Evolutionary conservation across 2,329 filamentous ascomycete species (phyloP).

Genomic region (Coleophoma cylindrospora): DNA sequence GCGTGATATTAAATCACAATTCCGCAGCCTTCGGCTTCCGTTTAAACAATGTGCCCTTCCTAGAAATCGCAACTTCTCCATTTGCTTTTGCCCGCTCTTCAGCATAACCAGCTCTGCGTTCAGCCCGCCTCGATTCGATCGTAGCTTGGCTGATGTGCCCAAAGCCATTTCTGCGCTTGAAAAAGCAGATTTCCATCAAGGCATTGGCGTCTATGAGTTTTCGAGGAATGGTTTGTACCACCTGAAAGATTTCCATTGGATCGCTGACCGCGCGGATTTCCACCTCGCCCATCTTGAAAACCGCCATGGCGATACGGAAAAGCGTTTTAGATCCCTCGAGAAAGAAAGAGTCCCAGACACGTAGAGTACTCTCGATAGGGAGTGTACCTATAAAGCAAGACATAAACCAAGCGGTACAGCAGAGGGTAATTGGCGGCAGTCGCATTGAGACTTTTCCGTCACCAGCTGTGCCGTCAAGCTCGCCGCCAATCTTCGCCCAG

Average conservation of each 20-base stretch:
- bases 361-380: constrained; percentile 84
- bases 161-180: constrained; percentile 74
- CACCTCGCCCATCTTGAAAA: constrained; percentile 82
- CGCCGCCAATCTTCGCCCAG: constrained; percentile 82
- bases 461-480: constrained; percentile 47
- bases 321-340: constrained; percentile 93
- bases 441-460: constrained; percentile 35
- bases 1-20: background rate
- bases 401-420: constrained; percentile 97
- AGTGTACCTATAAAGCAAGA: constrained; percentile 90
- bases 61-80: background rate
- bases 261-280: constrained; percentile 77
- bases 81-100: constrained; percentile 22
- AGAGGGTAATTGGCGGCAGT: constrained; percentile 84
- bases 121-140: constrained; percentile 70
- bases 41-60: background rate
- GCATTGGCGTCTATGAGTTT: constrained; percentile 75
- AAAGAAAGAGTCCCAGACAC: constrained; percentile 94
- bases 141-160: constrained; percentile 75
- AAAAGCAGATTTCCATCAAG: constrained; percentile 72
- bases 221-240: constrained; percentile 83
- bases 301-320: constrained; percentile 83
- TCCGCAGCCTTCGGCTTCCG: background rate
- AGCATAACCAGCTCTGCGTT: constrained; percentile 49
- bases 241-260: constrained; percentile 93